Evolutionary conservation across 2,329 filamentous ascomycete species (phyloP), one percentile per base, ranked within the genome.

Genomic region (Epichloe gansuensis): DNA sequence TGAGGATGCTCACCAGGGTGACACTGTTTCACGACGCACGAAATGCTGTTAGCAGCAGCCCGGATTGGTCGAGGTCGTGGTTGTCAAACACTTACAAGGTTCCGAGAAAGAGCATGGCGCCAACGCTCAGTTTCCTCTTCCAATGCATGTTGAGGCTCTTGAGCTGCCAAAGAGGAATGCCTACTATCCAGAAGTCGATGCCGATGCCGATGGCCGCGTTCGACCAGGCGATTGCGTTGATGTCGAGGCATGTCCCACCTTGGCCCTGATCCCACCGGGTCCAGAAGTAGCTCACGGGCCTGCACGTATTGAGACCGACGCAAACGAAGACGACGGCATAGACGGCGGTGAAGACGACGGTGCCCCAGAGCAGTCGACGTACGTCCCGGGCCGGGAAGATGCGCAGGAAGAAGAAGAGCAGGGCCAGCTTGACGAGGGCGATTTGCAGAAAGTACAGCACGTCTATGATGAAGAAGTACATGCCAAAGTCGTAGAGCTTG

Each of bases 61-160:
- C 28, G 3, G 3, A 8, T 9, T 31, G 28, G 28, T 4, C 17
- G 17, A 17, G 28, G 2, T 9, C 8, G 28, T 28, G 3, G 8
- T 31, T 31, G 28, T 11, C 28, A 15, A 31, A 13, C 4, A 56
- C 63, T 57, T 54, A 65, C 63, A 67, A 66, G 5, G 63, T 60
- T n/a, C 72, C 71, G 12, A 72, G 62, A 12, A 61, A 62, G 52
- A 74, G 72, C 66, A 73, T 72, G 35, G 68, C 53, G 7, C 61
- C 57, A 5, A 73, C 64, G 6, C 65, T 64, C 2, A 69, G 46
- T 57, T 72, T 74, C 59, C 69, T 69, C 58, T 63, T 66, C 54
- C 60, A 63, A 25, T 63, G 62, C 8, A 62, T 52, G 5, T 59
- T 57, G 12, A 74, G 57, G 0, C 56, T 52, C 13, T 61, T 55